Conservation (phyloP, 441 rosid genomes). For the Rhodomyrtus psidioides region DNA sequence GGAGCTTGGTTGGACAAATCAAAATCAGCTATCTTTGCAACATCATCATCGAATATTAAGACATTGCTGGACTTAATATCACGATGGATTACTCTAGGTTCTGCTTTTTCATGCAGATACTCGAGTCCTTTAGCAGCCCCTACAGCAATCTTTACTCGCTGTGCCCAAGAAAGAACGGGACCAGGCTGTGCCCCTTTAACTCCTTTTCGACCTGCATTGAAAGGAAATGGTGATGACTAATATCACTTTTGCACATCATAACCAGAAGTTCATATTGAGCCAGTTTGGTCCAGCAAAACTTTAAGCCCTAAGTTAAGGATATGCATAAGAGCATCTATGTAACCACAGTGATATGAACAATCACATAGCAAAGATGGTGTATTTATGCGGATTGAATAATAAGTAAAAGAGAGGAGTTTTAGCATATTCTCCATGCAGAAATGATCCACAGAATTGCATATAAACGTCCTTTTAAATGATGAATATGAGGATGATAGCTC, state of each 20-base stretch:
- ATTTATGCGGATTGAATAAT: background rate
- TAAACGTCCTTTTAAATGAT: background rate
- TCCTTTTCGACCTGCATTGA: conserved; percentile 55
- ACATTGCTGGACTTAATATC: conserved; percentile 72
- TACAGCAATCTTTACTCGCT: conserved; percentile 64
- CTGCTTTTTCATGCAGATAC: conserved; percentile 63
- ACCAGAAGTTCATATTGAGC: background rate
- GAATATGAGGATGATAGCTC: background rate
- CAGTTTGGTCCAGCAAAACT: background rate
- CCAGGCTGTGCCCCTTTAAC: conserved; percentile 74
- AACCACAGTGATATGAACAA: background rate
- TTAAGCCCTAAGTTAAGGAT: background rate
- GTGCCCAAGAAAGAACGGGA: conserved; percentile 59
- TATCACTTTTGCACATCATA: background rate
- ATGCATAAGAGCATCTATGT: background rate
- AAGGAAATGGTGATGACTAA: background rate
- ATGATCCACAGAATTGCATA: background rate
- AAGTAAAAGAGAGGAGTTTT: background rate
- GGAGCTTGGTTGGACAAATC: conserved; percentile 76
- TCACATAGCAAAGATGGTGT: background rate
- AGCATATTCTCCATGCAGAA: background rate
- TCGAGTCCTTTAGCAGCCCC: conserved; percentile 76
- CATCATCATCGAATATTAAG: conserved; percentile 62
- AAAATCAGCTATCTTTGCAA: conserved; percentile 66
- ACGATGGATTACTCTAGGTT: conserved; percentile 56